phyloP scores from a whole-genome alignment of 1,284 basidiomycete genomes.

The Malassezia psittaci region DNA sequence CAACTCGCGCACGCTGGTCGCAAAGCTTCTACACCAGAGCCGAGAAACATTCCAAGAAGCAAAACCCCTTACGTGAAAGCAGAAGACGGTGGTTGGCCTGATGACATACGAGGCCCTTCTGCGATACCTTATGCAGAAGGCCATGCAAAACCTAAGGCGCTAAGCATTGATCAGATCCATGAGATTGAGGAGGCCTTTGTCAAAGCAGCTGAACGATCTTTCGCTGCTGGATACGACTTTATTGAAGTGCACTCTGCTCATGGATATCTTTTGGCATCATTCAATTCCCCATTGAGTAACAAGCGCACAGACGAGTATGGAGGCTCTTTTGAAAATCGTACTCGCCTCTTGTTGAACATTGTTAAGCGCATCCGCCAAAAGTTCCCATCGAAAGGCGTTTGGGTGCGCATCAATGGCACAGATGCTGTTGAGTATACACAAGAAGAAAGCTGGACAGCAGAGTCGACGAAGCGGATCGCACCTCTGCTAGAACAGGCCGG shows the following conservation, averaged over 20 bases:
- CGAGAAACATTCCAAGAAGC: too few species aligned
- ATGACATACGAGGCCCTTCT: conserved; percentile 58
- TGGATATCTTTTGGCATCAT: conserved; percentile 59
- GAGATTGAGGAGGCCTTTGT: conserved; percentile 60
- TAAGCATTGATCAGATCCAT: conserved; percentile 56
- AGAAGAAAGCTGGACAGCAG: conserved; percentile 31
- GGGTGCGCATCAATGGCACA: conserved; percentile 39
- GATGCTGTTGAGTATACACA: conserved; percentile 34
- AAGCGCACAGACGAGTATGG: conserved; percentile 45
- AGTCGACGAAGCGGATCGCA: conserved; percentile 30
- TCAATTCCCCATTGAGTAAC: conserved; percentile 36
- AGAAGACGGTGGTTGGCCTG: conserved; percentile 57
- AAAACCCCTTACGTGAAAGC: conserved; percentile 40
- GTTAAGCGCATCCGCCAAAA: conserved; percentile 26
- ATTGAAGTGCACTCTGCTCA: conserved; percentile 56
- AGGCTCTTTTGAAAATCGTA: conserved; percentile 38
- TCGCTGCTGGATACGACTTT: conserved; percentile 55
- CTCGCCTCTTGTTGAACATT: conserved; percentile 25
- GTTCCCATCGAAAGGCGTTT: conserved; percentile 37
- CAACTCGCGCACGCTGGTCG: conserved; percentile 71
- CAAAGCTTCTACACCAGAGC: conserved; percentile 56
- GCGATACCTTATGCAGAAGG: conserved; percentile 54
- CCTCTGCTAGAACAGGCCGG: conserved; percentile 25
- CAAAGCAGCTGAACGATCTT: conserved; percentile 56
- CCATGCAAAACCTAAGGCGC: conserved; percentile 56